These are phyloP conservation scores for Elsinoe perseae DNA, from an alignment of 2,329 filamentous ascomycete genomes.

Conservation along the genomic window DNA sequence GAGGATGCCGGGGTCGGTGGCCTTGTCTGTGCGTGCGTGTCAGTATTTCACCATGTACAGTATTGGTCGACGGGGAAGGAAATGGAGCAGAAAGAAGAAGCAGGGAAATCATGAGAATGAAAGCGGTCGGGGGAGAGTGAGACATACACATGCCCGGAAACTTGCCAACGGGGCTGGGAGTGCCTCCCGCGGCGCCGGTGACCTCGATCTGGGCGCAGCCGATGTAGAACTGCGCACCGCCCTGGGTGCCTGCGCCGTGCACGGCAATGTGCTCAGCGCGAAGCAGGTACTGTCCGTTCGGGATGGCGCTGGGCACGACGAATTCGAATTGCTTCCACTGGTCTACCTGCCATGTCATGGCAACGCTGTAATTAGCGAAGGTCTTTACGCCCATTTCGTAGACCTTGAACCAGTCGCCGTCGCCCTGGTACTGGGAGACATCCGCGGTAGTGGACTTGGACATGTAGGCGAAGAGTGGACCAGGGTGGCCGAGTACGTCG, in stretches of 20 bases:
- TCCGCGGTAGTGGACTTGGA: constrained; percentile 20
- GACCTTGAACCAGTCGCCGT: constrained; percentile 22
- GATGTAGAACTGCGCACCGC: constrained; percentile 35
- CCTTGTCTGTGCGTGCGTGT: not conserved
- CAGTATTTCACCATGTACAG: too few species aligned
- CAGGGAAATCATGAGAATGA: too few species aligned
- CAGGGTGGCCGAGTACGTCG: constrained; percentile 23
- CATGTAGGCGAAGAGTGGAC: constrained; percentile 23
- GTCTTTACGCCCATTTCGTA: constrained; percentile 16
- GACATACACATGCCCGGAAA: constrained; percentile 19
- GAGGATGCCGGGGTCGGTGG: not conserved
- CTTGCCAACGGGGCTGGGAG: constrained; percentile 12
- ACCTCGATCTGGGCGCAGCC: constrained; percentile 26
- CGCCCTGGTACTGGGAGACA: constrained; percentile 18
- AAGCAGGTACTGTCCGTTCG: constrained; percentile 49
- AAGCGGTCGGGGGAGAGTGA: not conserved
- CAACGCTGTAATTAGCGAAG: constrained; percentile 5
- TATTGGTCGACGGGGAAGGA: too few species aligned
- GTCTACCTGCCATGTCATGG: constrained; percentile 18
- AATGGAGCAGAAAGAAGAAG: too few species aligned
- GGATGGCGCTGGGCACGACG: constrained; percentile 44
- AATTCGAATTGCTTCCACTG: constrained; percentile 18
- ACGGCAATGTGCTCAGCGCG: constrained; percentile 48
- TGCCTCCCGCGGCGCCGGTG: constrained; percentile 14
- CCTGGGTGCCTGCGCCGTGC: constrained; percentile 38